Evolutionary conservation across 1,284 basidiomycete genomes (phyloP), one percentile per base, ranked within the genome.

Genomic region (Cutaneotrichosporon mucoides): DNA sequence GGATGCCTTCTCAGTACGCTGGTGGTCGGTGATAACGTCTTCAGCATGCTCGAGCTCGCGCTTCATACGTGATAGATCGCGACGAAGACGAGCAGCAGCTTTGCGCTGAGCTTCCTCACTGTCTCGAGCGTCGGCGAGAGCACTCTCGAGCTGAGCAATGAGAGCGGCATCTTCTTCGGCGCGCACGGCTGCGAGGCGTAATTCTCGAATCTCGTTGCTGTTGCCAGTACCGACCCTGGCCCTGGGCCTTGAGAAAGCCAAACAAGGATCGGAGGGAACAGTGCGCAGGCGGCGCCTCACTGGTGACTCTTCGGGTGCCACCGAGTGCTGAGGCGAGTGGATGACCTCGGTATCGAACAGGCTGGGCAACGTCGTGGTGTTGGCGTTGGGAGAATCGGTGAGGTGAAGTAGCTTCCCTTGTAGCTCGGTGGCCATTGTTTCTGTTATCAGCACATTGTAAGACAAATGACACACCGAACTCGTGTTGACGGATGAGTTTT

Each of bases 51-150:
- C 62, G 16, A 70, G 65, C 44, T 72, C 68, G 9, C 68, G 60
- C 40, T 69, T 65, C 33, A 73, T 65, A 56, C 71, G 71, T 3
- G 68, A 63, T 35, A 72, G 57, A 15, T 75, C 72, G 48, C 60
- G 67, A 13, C 66, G 62, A 41, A 73, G 61, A 35, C 73, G 63
- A 0, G 71, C 69, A 0, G 66, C 70, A 1, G 68, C 57, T 45
- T 71, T 75, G 11, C 73, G 48, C 53, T 73, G 71, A 8, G 45
- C 58, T 42, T 75, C 73, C 42, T 75, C 73, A 6, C 70, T 60
- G 8, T 71, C 72, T 8, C 63, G 61, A 4, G 73, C 71, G 33
- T 75, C 73, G 24, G 62, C 53, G n/a, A 75, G 57, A 6, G 71
- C 70, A n/a, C 61, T 54, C 51, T 75, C 73, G 1, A 75, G 62